phyloP scores from a whole-genome alignment of 2,329 filamentous ascomycete genomes.

The Sarocladium strictum region DNA sequence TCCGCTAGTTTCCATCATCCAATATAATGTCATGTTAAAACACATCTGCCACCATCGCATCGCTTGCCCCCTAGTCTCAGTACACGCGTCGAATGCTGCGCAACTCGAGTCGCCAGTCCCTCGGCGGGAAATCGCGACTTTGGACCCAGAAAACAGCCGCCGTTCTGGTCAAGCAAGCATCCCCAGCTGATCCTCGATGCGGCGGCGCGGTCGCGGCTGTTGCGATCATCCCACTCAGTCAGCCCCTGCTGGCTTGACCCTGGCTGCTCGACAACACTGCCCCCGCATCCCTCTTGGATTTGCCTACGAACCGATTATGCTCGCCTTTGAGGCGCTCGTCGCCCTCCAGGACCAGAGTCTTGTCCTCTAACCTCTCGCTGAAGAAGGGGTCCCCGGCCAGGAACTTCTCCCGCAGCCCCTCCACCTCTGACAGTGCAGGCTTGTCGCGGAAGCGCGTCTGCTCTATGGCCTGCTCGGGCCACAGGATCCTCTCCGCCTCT shows the following conservation, averaged over 20 bases:
- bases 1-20: background rate
- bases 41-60: background rate
- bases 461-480: slow-evolving; percentile 25
- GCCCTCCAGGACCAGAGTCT: slow-evolving; percentile 28
- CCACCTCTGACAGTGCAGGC: slow-evolving; percentile 13
- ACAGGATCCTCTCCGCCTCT: slow-evolving; percentile 32
- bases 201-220: too few relatives aligned
- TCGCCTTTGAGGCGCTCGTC: slow-evolving; percentile 30
- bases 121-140: too few relatives aligned
- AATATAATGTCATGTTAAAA: background rate
- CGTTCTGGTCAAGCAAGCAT: background rate
- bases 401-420: slow-evolving; percentile 34
- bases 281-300: slow-evolving; percentile 14
- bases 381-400: slow-evolving; percentile 28
- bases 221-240: too few relatives aligned
- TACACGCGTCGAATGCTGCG: background rate
- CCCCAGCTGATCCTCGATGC: too few relatives aligned
- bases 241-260: background rate
- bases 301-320: slow-evolving; percentile 19
- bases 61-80: background rate
- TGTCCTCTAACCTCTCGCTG: slow-evolving; percentile 28
- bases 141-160: background rate
- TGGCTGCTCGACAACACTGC: background rate
- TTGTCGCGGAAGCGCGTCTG: background rate
- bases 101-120: too few relatives aligned